Percentiles rank a stretch among this genome's conserved stretches.
These are phyloP conservation scores for Fusarium subglutinans DNA, from an alignment of 2,329 filamentous ascomycete species.

Conservation along the genomic window DNA sequence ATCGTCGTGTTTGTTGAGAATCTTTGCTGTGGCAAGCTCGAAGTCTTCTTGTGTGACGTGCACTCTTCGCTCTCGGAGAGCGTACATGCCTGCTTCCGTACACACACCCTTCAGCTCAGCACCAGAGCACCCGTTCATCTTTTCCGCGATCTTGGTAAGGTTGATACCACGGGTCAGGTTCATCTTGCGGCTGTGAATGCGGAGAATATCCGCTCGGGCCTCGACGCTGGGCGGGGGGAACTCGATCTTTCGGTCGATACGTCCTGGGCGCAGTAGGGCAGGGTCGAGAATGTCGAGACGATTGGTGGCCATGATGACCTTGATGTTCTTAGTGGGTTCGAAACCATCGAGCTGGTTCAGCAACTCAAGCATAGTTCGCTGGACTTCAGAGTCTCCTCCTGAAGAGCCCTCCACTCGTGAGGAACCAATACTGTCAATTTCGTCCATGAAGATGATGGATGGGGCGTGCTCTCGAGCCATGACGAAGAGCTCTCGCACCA, in stretches of 20 bases:
- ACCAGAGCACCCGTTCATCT: constrained; percentile 99
- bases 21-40: constrained; percentile 97
- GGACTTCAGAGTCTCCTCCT: constrained; percentile 95
- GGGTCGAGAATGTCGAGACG: constrained; percentile 97
- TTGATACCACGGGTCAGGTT: constrained; percentile 98
- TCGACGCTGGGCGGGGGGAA: constrained; percentile 97
- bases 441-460: constrained; percentile 99
- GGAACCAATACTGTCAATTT: constrained; percentile 98
- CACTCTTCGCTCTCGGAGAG: constrained; percentile 90
- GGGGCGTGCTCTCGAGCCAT: constrained; percentile 99
- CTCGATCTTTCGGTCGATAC: constrained; percentile 98
- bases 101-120: constrained; percentile 99
- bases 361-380: constrained; percentile 97
- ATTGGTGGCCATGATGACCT: constrained; percentile 99
- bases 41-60: constrained; percentile 99
- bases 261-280: constrained; percentile 91
- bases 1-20: constrained; percentile 99
- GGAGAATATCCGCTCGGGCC: constrained; percentile 94
- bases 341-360: constrained; percentile 99
- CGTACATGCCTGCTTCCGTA: constrained; percentile 98
- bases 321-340: constrained; percentile 99
- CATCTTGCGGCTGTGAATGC: constrained; percentile 98
- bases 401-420: constrained; percentile 96
- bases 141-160: constrained; percentile 97
- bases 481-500: constrained; percentile 98